phyloP scores from a whole-genome alignment of 148 eudicot species.

The Oxyria digyna region DNA sequence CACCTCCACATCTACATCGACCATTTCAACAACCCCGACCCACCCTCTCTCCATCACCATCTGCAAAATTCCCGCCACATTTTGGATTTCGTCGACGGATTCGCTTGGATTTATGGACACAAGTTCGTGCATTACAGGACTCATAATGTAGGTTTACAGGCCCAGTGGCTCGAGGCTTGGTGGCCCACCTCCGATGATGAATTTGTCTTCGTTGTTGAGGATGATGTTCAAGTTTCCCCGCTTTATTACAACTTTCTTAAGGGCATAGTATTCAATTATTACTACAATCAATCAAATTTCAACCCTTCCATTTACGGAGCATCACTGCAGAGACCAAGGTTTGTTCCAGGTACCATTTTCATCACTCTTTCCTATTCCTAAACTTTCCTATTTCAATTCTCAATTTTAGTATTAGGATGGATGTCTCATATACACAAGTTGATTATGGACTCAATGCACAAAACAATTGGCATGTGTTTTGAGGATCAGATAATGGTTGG shows the following conservation, averaged over 20 bases:
- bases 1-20: constrained; percentile 72
- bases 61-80: constrained; percentile 33
- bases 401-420: background rate
- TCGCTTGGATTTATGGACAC: constrained; percentile 49
- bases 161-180: constrained; percentile 97
- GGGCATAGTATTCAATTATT: constrained; percentile 46
- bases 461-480: background rate
- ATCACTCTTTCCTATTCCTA: background rate
- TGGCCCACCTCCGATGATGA: constrained; percentile 79
- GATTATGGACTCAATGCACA: background rate
- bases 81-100: constrained; percentile 61
- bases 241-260: constrained; percentile 59
- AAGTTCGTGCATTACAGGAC: constrained; percentile 77
- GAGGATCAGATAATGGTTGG: background rate
- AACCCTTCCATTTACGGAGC: constrained; percentile 72
- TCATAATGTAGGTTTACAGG: constrained; percentile 73
- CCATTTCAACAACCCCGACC: constrained; percentile 26
- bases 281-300: constrained; percentile 53
- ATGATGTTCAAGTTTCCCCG: constrained; percentile 78
- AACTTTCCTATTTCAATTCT: background rate
- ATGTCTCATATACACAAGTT: background rate
- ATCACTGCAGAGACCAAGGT: constrained; percentile 90
- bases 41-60: constrained; percentile 23
- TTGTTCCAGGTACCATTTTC: constrained; percentile 78
- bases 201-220: constrained; percentile 91